phyloP scores from a whole-genome alignment of 208 protist species.

The Trypanosoma grayi region DNA sequence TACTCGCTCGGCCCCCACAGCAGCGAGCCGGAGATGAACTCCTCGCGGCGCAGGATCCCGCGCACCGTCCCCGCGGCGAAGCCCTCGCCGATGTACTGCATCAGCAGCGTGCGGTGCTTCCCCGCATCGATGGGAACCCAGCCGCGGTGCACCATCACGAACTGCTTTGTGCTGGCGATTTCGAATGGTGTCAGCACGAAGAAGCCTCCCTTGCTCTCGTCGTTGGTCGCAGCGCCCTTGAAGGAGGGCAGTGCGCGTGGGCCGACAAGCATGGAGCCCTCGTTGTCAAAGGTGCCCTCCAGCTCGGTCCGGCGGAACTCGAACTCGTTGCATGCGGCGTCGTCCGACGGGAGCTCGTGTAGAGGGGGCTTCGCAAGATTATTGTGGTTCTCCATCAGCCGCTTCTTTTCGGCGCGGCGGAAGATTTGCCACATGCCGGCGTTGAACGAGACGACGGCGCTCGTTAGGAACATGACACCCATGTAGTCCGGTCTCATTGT shows the following conservation, averaged over 20 bases:
- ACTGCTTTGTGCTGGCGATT: slow-evolving; percentile 57
- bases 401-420: slow-evolving; percentile 68
- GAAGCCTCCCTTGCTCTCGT: slow-evolving; percentile 84
- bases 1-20: slow-evolving; percentile 54
- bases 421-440: slow-evolving; percentile 86
- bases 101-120: slow-evolving; percentile 78
- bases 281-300: slow-evolving; percentile 83
- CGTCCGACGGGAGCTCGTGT: slow-evolving; percentile 38
- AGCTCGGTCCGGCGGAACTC: slow-evolving; percentile 63
- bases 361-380: slow-evolving; percentile 66
- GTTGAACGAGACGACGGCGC: slow-evolving; percentile 84
- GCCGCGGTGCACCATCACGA: slow-evolving; percentile 86
- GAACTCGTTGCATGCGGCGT: slow-evolving; percentile 46
- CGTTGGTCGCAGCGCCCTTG: slow-evolving; percentile 64
- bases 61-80: slow-evolving; percentile 44
- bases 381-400: slow-evolving; percentile 79
- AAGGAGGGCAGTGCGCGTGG: slow-evolving; percentile 81
- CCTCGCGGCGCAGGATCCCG: slow-evolving; percentile 75
- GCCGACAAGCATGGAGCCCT: slow-evolving; percentile 79
- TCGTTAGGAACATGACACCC: slow-evolving; percentile 77
- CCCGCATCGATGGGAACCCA: slow-evolving; percentile 88
- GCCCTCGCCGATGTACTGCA: slow-evolving; percentile 85
- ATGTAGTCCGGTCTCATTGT: slow-evolving; percentile 86
- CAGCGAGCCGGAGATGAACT: slow-evolving; percentile 56
- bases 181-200: slow-evolving; percentile 85